Conservation (phyloP, 2,329 filamentous ascomycete species). For the Cladophialophora chaetospira region DNA sequence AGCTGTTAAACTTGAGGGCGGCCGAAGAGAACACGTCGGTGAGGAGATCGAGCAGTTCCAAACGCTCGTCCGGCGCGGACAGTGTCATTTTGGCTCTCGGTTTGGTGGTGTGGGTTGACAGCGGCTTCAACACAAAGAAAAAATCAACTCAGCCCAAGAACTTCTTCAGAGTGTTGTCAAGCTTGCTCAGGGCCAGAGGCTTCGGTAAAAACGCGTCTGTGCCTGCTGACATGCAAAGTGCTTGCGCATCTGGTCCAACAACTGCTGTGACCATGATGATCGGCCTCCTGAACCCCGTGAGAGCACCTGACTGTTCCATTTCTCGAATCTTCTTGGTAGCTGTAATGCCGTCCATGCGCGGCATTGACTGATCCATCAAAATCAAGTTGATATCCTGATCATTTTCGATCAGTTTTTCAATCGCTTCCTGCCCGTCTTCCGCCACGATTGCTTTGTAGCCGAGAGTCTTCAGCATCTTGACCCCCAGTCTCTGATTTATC, state of each 20-base stretch:
- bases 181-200: constrained; percentile 32
- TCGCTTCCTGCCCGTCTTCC: constrained; percentile 36
- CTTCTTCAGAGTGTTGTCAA: constrained; percentile 24
- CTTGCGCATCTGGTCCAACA: constrained; percentile 34
- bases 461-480: constrained; percentile 67
- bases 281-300: constrained; percentile 28
- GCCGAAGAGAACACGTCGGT: too few relatives aligned
- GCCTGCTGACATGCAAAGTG: constrained; percentile 35
- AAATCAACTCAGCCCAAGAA: constrained; percentile 14
- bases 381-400: constrained; percentile 36
- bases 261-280: constrained; percentile 40
- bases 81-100: too few relatives aligned
- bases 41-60: too few relatives aligned
- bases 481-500: constrained; percentile 59
- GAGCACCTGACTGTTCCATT: constrained; percentile 22
- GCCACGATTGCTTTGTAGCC: constrained; percentile 61
- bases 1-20: too few relatives aligned
- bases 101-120: not conserved
- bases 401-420: constrained; percentile 33
- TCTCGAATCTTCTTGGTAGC: constrained; percentile 37
- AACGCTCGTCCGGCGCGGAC: too few relatives aligned
- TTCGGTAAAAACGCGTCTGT: constrained; percentile 38
- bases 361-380: constrained; percentile 41
- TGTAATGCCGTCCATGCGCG: constrained; percentile 37
- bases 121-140: not conserved